Base-by-base conservation (phyloP, 2,329 filamentous ascomycete genomes). In the Metarhizium album region DNA sequence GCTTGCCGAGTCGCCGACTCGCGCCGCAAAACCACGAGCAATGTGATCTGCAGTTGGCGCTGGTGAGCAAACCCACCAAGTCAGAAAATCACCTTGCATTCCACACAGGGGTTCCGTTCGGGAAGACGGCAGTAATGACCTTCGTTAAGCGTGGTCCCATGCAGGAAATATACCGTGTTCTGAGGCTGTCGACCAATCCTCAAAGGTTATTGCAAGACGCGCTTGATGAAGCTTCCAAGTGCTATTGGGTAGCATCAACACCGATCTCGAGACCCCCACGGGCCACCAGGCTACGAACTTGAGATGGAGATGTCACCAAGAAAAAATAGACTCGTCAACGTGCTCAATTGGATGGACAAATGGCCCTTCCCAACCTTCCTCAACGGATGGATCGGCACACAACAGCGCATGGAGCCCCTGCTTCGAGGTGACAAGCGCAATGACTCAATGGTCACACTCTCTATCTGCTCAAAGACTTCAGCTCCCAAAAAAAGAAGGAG, bases 321-420 rank as follows among this genome's bases (percentile, higher is more conserved):
- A 7, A 8, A 33, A 33, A 16, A 31, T 33, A 13, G 31, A n/a
- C 35, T 18, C 31, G 31, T 22, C 45, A 52, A 52, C 50, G 50
- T 52, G 50, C 50, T 27, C 31, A 23, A 31, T 22, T 47, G 18
- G 42, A 52, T 45, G 33, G 50, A 43, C 50, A 35, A 46, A 22
- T 43, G 50, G 50, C 50, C 24, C 23, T 49, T 24, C 24, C 27
- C 23, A 42, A 46, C 51, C 24, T 31, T 49, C 35, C 24, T 33
- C 23, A 42, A 46, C 51, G 47, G 51, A 51, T 53, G 31, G 35
- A 45, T 53, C 52, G 48, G 48, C 52, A 51, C 52, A 48, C 52
- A 45, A 53, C 50, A 43, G 27, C 18, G 11, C 14, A 48, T 29
- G 37, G 20, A 14, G 20, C 35, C 22, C 46, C 35, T 48, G 46